A percentile compares a stretch with the other conserved stretches of the same genome.
phyloP scores from a whole-genome alignment of 208 protist species.

The Porcisia hertigi region DNA sequence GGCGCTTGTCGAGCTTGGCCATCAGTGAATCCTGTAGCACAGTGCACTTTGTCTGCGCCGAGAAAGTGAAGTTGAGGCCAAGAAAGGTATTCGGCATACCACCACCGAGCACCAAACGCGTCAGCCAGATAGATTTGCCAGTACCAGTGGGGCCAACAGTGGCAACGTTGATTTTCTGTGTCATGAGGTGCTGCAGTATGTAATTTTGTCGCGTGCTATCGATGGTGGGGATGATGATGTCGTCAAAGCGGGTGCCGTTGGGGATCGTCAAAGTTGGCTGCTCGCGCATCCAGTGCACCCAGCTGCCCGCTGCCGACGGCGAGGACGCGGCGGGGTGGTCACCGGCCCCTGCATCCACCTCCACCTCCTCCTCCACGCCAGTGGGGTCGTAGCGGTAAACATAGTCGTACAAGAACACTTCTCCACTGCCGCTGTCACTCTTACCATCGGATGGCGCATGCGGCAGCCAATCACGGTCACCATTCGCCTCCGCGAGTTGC shows the following conservation, averaged over 20 bases:
- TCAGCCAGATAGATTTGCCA: slow-evolving; percentile 92
- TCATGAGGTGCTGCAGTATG: slow-evolving; percentile 80
- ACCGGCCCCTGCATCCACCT: slow-evolving; percentile 20
- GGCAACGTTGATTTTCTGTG: slow-evolving; percentile 81
- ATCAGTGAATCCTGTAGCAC: slow-evolving; percentile 92
- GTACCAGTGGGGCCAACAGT: slow-evolving; percentile 93
- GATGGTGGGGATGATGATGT: slow-evolving; percentile 94
- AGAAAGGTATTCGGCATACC: slow-evolving; percentile 83
- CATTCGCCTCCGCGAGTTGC: slow-evolving; percentile 45
- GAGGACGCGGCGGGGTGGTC: not conserved
- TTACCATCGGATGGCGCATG: not conserved
- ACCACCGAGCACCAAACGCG: slow-evolving; percentile 76
- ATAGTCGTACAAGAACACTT: slow-evolving; percentile 94
- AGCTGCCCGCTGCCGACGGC: slow-evolving; percentile 28
- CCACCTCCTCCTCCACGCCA: slow-evolving; percentile 23
- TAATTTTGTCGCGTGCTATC: slow-evolving; percentile 93
- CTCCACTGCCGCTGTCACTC: slow-evolving; percentile 5
- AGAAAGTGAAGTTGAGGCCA: slow-evolving; percentile 91
- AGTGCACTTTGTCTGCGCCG: slow-evolving; percentile 90
- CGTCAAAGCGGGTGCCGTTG: slow-evolving; percentile 74
- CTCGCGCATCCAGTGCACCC: slow-evolving; percentile 67
- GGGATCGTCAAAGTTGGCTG: slow-evolving; percentile 51
- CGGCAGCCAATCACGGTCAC: slow-evolving; percentile 54
- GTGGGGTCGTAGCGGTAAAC: slow-evolving; percentile 68
- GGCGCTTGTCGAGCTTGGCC: slow-evolving; percentile 94